Percentiles rank a stretch among this genome's conserved stretches.
Evolutionary conservation across 140 eudicot genomes (phyloP).

Genomic region (Senecio squalidus): DNA sequence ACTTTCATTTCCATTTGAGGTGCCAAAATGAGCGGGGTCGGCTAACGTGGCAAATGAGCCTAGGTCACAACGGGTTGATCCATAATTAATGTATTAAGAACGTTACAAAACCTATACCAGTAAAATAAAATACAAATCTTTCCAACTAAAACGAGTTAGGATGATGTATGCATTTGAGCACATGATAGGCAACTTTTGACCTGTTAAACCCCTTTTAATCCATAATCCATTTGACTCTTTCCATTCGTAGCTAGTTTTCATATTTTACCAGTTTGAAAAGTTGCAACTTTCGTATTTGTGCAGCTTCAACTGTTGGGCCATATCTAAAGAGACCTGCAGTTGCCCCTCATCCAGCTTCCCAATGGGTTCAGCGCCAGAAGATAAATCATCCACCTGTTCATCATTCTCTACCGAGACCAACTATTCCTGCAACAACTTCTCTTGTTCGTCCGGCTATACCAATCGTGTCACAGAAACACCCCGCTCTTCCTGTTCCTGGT

Average conservation of each 20-base stretch:
- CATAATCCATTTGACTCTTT: too few species aligned
- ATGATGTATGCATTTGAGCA: too few species aligned
- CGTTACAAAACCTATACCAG: too few species aligned
- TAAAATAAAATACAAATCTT: too few species aligned
- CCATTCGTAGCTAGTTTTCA: neutral
- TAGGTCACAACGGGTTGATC: too few species aligned
- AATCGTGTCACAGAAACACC: slow-evolving; percentile 12
- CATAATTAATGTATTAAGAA: too few species aligned
- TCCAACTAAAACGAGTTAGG: too few species aligned
- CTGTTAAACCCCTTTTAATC: too few species aligned
- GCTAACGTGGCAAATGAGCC: neutral
- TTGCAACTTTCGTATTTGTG: slow-evolving; percentile 10
- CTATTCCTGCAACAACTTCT: slow-evolving; percentile 11
- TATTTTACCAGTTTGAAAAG: neutral
- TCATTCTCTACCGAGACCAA: slow-evolving; percentile 10
- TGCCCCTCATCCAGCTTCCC: slow-evolving; percentile 35
- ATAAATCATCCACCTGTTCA: slow-evolving; percentile 19
- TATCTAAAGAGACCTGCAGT: slow-evolving; percentile 46
- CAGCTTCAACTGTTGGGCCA: slow-evolving; percentile 26
- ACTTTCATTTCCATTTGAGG: too few species aligned
- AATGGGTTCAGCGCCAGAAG: slow-evolving; percentile 48
- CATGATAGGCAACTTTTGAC: too few species aligned
- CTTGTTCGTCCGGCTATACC: slow-evolving; percentile 10
- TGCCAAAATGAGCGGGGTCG: neutral
- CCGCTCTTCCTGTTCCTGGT: neutral